Evolutionary conservation across 2,329 filamentous ascomycete genomes (phyloP).

Genomic region (Chaetothyriales sp.): DNA sequence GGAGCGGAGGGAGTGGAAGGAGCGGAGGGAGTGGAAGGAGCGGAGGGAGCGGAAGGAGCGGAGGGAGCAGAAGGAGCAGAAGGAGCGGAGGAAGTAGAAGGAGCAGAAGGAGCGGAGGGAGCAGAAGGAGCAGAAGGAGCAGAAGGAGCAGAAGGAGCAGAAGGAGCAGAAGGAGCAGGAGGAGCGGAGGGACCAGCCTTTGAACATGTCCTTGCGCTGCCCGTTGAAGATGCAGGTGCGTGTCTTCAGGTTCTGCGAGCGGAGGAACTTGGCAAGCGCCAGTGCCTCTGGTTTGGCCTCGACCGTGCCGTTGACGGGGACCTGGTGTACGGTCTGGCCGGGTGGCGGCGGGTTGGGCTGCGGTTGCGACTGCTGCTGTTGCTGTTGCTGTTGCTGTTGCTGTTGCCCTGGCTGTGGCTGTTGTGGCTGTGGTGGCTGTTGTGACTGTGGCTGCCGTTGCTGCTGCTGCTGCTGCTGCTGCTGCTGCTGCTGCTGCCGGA

Average conservation of each 20-base stretch:
- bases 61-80: constrained; percentile 34
- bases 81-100: no score
- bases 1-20: background rate
- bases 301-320: constrained; percentile 33
- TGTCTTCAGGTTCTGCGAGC: constrained; percentile 69
- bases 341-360: constrained; percentile 11
- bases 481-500: constrained; percentile 25
- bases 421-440: constrained; percentile 31
- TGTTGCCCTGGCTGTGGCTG: constrained; percentile 24
- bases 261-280: constrained; percentile 78
- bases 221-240: constrained; percentile 88
- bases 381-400: constrained; percentile 24
- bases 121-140: no score
- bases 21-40: background rate
- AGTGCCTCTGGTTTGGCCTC: constrained; percentile 81
- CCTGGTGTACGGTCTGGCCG: constrained; percentile 30
- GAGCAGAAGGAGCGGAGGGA: no score
- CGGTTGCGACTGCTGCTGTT: constrained; percentile 16
- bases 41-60: background rate
- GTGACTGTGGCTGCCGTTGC: constrained; percentile 25
- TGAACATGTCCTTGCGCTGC: constrained; percentile 96
- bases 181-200: constrained; percentile 42
- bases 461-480: constrained; percentile 19
- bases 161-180: no score
- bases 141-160: no score